phyloP scores from a whole-genome alignment of 1,284 basidiomycete species.

The Schizophyllum commune region DNA sequence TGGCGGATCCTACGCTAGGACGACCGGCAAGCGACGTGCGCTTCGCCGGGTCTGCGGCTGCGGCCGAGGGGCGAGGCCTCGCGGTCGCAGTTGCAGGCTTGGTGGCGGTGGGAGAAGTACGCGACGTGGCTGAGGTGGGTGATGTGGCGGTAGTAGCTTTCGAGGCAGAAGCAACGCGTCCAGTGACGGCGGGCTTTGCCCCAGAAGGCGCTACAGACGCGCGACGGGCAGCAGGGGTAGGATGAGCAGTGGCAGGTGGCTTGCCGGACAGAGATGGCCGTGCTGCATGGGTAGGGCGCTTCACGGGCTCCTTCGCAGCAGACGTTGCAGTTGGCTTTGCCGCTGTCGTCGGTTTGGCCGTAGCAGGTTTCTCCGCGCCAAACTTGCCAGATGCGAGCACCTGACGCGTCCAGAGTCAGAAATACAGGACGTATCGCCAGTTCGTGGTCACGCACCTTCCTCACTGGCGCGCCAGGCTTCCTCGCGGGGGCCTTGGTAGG shows the following conservation, averaged over 20 bases:
- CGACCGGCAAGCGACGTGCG: constrained; percentile 32
- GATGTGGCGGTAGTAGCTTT: constrained; percentile 25
- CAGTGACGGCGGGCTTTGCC: constrained; percentile 26
- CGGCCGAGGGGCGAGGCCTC: constrained; percentile 46
- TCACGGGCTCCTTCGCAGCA: background rate
- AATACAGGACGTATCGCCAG: background rate
- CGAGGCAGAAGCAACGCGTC: constrained; percentile 27
- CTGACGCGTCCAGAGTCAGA: background rate
- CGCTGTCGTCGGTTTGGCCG: background rate
- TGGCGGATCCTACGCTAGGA: constrained; percentile 21
- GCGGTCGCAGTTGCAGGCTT: constrained; percentile 26
- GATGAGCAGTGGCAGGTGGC: constrained; percentile 24
- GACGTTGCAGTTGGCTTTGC: background rate
- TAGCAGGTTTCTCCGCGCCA: background rate
- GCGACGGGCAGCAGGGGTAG: constrained; percentile 29
- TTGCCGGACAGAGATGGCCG: constrained; percentile 6
- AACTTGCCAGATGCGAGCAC: background rate
- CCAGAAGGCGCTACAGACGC: constrained; percentile 41
- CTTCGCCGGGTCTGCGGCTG: constrained; percentile 48
- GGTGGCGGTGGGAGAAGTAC: constrained; percentile 40
- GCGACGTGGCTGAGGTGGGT: constrained; percentile 21
- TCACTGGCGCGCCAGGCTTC: background rate
- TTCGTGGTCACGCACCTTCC: background rate
- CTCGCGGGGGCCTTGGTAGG: background rate
- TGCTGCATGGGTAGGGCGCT: background rate